Evolutionary conservation across 805 yeast species (phyloP).

Genomic region (Hemisphaericaspora nanyangensis): DNA sequence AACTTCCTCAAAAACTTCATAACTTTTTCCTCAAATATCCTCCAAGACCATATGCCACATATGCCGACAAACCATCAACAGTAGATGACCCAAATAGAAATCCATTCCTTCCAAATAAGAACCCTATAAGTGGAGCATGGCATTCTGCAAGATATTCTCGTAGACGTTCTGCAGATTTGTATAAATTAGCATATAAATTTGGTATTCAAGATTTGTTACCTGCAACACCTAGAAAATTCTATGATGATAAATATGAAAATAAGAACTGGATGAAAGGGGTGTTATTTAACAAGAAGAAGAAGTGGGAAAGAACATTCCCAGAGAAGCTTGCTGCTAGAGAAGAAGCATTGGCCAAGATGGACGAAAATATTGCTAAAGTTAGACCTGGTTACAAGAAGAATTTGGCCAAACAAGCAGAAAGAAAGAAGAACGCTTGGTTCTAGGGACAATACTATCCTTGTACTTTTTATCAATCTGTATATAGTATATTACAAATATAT

Average conservation of each 20-base stretch:
- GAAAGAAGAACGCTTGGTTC: constrained; percentile 35
- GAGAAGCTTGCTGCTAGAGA: constrained; percentile 57
- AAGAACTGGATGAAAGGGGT: constrained; percentile 77
- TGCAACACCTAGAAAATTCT: constrained; percentile 64
- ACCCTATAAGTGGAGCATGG: constrained; percentile 73
- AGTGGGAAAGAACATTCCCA: constrained; percentile 67
- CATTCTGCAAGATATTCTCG: constrained; percentile 76
- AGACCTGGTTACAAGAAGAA: constrained; percentile 47
- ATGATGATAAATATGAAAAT: constrained; percentile 67
- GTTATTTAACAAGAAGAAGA: constrained; percentile 71
- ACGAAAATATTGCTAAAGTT: constrained; percentile 60
- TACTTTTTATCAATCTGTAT: constrained; percentile 1
- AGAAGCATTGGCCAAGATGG: constrained; percentile 64
- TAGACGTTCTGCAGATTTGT: constrained; percentile 79
- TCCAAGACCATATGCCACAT: constrained; percentile 71
- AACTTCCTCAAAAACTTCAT: constrained; percentile 67
- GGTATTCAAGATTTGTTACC: constrained; percentile 84
- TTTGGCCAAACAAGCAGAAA: constrained; percentile 31
- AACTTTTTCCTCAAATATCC: constrained; percentile 79
- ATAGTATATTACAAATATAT: constrained; percentile 2
- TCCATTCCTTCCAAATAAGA: constrained; percentile 83
- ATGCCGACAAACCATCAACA: constrained; percentile 60
- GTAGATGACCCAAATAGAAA: constrained; percentile 70
- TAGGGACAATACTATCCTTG: not conserved
- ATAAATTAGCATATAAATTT: constrained; percentile 73